Evolutionary conservation across 163 green algal species (phyloP), one percentile per base, ranked within the genome.

Genomic region (Volvox carteri): DNA sequence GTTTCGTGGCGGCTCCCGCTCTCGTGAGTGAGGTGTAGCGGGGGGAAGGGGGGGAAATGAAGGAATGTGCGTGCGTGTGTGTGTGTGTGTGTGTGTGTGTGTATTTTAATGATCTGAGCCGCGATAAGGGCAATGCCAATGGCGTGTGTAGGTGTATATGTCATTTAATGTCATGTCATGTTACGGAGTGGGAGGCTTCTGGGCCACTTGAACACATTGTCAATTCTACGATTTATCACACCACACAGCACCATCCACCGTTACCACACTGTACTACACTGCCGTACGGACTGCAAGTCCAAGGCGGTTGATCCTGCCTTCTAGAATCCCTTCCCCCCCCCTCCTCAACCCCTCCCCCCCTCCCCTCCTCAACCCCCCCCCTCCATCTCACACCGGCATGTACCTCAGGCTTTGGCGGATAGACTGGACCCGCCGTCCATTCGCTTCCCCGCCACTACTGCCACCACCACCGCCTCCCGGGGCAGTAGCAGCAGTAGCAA

Each of bases 331-430:
- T n/a, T n/a, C n/a, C n/a, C n/a, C n/a, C n/a, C n/a, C n/a, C n/a
- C n/a, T n/a, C n/a, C n/a, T n/a, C n/a, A n/a, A n/a, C n/a, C n/a
- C n/a, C n/a, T n/a, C n/a, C n/a, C n/a, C n/a, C n/a, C n/a, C n/a
- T n/a, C n/a, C n/a, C n/a, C n/a, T n/a, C n/a, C n/a, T n/a, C n/a
- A n/a, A n/a, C n/a, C n/a, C n/a, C n/a, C n/a, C n/a, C n/a, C n/a
- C n/a, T n/a, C n/a, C n/a, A n/a, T n/a, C n/a, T n/a, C n/a, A n/a
- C n/a, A n/a, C n/a, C n/a, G n/a, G n/a, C n/a, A n/a, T n/a, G n/a
- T n/a, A n/a, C n/a, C 68, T 12, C 68, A 77, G 68, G 68, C 68
- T 18, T 39, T 77, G 68, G 68, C 68, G 35, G 68, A 77, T 19
- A 35, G 68, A 28, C 37, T 77, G 35, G 68, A 77, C 35, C 68